Evolutionary conservation across 1,139 yeast species (phyloP), one percentile per base, ranked within the genome.

Genomic region (Hyphopichia fennica): DNA sequence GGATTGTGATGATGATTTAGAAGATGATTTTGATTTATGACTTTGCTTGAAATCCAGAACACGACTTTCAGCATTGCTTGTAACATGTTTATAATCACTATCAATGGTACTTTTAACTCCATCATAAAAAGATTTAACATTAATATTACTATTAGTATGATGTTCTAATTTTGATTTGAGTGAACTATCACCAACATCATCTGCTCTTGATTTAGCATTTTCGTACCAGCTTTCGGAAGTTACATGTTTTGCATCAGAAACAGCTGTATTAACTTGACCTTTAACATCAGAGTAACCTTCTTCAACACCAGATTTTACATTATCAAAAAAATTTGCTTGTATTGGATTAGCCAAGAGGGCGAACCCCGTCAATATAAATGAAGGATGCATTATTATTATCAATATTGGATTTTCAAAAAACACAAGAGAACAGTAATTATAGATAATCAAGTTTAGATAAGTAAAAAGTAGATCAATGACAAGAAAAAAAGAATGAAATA

Each of bases 231-330:
- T 13, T 32, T 32, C 18, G n/a, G 22, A 14, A 11, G 5, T 27
- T 7, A 27, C 4, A 13, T 13, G 14, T 28, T 28, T 34, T 4
- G 28, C 36, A 20, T 34, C 29, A 20, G 27, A 14, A 23, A 14
- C 19, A 23, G 17, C 36, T 11, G 37, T 35, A 20, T 32, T 19
- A n/a, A 35, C 39, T 34, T 11, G 41, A 9, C 23, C 23, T 8
- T 28, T 38, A 16, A 33, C 34, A 20, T 39, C 34, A 37, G 28
- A 25, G 11, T 9, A 4, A 7, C 28, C 28, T 25, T 25, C n/a
- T 3, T 25, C 13, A 25, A 25, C 13, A 25, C 11, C 28, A 7
- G 28, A 25, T 25, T 25, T 25, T 9, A 25, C 28, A 25, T 25
- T 25, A 25, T 10, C 28, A 4, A 25, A 25, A 5, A 11, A 11